Evolutionary conservation across 2,329 filamentous ascomycete species (phyloP).

Genomic region (Pseudopithomyces maydicus): DNA sequence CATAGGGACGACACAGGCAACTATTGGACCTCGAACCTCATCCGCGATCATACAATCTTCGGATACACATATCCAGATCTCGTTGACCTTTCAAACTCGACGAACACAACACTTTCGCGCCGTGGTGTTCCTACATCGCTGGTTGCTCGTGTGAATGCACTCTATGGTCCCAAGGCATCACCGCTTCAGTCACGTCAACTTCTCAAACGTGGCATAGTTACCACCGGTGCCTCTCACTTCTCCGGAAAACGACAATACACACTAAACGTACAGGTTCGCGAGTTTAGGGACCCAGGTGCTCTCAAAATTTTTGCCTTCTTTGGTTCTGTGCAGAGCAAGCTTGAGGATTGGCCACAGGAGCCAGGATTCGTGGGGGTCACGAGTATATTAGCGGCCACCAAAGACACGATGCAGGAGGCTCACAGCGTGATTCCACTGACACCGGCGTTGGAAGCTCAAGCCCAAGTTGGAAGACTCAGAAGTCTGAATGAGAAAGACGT

Average conservation of each 20-base stretch:
- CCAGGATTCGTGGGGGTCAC: slow-evolving; percentile 66
- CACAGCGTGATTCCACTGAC: slow-evolving; percentile 54
- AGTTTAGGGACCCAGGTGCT: slow-evolving; percentile 64
- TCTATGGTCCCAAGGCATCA: slow-evolving; percentile 59
- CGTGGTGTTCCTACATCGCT: slow-evolving; percentile 41
- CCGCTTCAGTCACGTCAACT: slow-evolving; percentile 11
- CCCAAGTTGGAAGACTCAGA: slow-evolving; percentile 38
- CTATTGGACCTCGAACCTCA: slow-evolving; percentile 71
- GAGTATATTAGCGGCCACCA: slow-evolving; percentile 48
- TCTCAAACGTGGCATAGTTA: slow-evolving; percentile 45
- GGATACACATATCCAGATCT: slow-evolving; percentile 79
- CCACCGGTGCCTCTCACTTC: slow-evolving; percentile 2
- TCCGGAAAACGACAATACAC: slow-evolving; percentile 60
- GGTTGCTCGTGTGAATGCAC: slow-evolving; percentile 62
- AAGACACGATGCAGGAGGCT: slow-evolving; percentile 12
- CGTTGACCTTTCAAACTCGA: slow-evolving; percentile 66
- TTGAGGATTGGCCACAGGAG: slow-evolving; percentile 55
- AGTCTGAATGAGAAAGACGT: slow-evolving; percentile 29
- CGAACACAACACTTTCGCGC: slow-evolving; percentile 68
- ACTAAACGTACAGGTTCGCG: slow-evolving; percentile 67
- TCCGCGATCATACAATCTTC: slow-evolving; percentile 65
- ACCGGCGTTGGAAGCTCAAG: slow-evolving; percentile 44
- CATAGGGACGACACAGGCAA: slow-evolving; percentile 60
- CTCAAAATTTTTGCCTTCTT: slow-evolving; percentile 74
- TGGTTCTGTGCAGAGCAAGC: slow-evolving; percentile 46